phyloP scores from a whole-genome alignment of 495 filamentous ascomycete genomes.

The Astrothelium subdiscretum region DNA sequence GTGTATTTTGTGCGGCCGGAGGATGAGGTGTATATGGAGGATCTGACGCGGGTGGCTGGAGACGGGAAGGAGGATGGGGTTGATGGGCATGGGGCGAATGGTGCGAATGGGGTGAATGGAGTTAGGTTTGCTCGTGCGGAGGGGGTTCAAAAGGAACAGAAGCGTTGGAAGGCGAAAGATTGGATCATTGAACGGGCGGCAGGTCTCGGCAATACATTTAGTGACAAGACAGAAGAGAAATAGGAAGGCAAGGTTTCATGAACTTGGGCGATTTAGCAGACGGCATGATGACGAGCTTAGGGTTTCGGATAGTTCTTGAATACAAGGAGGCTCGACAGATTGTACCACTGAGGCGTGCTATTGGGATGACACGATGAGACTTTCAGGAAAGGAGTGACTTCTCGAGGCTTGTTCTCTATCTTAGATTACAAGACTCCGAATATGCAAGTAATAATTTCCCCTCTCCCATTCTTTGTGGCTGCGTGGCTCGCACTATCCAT shows the following conservation, averaged over 20 bases:
- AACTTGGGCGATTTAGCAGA: neutral
- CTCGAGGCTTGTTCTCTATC: neutral
- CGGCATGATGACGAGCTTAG: neutral
- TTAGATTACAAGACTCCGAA: neutral
- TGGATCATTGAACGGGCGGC: neutral
- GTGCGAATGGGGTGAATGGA: neutral
- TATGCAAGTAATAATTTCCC: neutral
- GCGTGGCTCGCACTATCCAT: neutral
- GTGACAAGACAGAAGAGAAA: neutral
- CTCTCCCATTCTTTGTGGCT: neutral
- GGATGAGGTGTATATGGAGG: constrained; percentile 6
- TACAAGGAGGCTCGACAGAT: too few species aligned
- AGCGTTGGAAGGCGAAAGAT: neutral
- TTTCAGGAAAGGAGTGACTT: neutral
- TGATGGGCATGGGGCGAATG: too few species aligned
- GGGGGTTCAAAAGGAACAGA: neutral
- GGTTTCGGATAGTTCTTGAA: too few species aligned
- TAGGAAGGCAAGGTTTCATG: neutral
- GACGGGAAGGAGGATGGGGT: neutral
- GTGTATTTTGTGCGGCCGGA: constrained; percentile 27
- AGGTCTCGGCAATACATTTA: neutral
- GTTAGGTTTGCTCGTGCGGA: neutral
- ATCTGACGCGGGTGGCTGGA: neutral
- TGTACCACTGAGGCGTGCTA: too few species aligned
- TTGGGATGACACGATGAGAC: too few species aligned